Conservation (phyloP, 176 grass and related monocot species). For the Avena sativa region DNA sequence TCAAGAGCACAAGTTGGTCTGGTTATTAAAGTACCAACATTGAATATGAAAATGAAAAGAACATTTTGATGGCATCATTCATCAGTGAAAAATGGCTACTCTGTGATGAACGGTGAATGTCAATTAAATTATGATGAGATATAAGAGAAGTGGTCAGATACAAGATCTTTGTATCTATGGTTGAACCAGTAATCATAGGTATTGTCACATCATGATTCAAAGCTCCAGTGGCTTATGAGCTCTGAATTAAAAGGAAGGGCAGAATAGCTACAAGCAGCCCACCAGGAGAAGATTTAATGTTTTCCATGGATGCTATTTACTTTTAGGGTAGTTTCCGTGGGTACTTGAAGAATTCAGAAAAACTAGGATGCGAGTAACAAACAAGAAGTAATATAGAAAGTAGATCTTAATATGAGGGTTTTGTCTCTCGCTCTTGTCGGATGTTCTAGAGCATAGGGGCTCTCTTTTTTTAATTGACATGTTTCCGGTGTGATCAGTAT, state of each 20-base stretch:
- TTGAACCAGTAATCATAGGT: background rate
- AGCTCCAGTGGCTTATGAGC: conserved; percentile 1
- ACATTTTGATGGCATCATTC: conserved; percentile 11
- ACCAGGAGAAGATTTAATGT: conserved; percentile 4
- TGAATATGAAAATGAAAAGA: background rate
- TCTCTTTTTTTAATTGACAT: background rate
- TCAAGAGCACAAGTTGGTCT: background rate
- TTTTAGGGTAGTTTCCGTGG: background rate
- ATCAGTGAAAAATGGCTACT: background rate
- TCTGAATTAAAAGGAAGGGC: background rate
- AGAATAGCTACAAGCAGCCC: background rate
- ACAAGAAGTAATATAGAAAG: background rate
- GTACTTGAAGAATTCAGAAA: conserved; percentile 1
- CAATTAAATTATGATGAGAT: conserved; percentile 18
- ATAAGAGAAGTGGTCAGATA: background rate
- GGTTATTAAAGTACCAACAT: background rate
- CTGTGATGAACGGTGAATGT: background rate
- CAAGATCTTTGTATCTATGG: background rate
- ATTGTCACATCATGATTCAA: background rate
- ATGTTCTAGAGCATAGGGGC: background rate
- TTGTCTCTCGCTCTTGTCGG: background rate
- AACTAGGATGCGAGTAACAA: background rate
- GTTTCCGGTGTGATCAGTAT: background rate
- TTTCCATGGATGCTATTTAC: background rate
- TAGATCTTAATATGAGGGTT: background rate